Evolutionary conservation across 1,284 basidiomycete species (phyloP), one percentile per base, ranked within the genome.

Genomic region (Phylloboletellus chloephorus): DNA sequence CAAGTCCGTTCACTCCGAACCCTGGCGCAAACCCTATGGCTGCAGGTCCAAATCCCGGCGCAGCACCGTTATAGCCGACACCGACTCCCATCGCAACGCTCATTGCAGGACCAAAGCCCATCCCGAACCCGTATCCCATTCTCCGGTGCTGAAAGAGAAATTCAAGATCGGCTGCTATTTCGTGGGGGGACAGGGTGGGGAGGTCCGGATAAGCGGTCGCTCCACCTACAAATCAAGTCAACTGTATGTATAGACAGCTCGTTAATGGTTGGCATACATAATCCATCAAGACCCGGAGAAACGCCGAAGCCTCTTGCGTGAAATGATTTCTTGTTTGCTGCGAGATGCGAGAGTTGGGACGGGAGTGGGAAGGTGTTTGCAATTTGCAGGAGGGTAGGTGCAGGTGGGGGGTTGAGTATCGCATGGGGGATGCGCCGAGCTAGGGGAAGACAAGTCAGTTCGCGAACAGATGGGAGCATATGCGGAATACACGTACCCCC

Each of bases 131-230:
- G 26, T 34, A 61, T 11, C 53, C 51, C 43, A 68, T 59, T 19
- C 51, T 52, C 41, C 73, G 68, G 46, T 74, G 64, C 43, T 69
- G 67, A 48, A 67, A 67, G 20, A 82, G 63, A 48, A 69, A 72
- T 1, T 83, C 77, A 7, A 82, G 58, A 52, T 83, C 80, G 23
- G 60, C 57, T 9, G 66, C 56, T 16, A 81, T 67, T 37, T 82
- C 80, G n/a, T 54, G 54, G 0, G 67, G 53, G 2, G 75, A 63
- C 2, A 82, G 64, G 0, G 73, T 66, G 3, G 69, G 57, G 15
- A 82, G 68, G 44, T 76, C 72, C 2, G 79, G 79, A 45, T 79
- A 80, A 12, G 69, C 64, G 12, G 63, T 56, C 31, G 46, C n/a
- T 19, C 48, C 43, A 40, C 44, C 55, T 56, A 25, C 3, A 9